Conservation (phyloP, 1,284 basidiomycete genomes). For the Trichosporon inkin region DNA sequence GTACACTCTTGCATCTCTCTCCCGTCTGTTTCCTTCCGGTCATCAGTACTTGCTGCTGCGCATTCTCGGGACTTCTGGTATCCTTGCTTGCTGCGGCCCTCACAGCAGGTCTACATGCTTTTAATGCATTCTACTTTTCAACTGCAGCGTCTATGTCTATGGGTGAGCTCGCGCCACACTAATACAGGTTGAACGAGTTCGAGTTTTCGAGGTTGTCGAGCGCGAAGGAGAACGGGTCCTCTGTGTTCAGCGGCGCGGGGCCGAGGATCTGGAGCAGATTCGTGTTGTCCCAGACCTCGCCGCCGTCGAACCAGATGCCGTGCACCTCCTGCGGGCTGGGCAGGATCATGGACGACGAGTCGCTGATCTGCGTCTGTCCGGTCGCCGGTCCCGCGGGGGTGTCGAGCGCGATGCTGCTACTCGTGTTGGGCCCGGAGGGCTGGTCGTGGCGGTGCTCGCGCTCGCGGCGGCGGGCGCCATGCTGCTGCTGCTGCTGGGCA, state of each 20-base stretch:
- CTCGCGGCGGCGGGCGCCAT: neutral
- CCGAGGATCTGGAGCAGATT: constrained; percentile 21
- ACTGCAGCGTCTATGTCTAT: neutral
- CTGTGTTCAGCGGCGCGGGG: constrained; percentile 19
- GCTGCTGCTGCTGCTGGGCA: neutral
- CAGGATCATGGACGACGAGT: neutral
- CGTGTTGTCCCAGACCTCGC: constrained; percentile 19
- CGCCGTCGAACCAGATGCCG: constrained; percentile 16
- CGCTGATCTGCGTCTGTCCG: constrained; percentile 1
- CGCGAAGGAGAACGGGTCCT: constrained; percentile 23
- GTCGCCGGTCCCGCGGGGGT: neutral
- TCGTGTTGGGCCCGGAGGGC: neutral
- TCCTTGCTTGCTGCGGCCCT: neutral
- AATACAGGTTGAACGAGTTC: neutral
- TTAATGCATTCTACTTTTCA: neutral
- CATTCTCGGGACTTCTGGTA: too few species aligned
- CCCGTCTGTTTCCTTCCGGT: too few species aligned
- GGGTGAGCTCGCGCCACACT: neutral
- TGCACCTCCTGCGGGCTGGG: constrained; percentile 7
- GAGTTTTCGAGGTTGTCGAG: neutral
- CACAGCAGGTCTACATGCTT: neutral
- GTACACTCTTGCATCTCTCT: neutral
- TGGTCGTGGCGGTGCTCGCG: neutral
- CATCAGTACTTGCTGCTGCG: too few species aligned
- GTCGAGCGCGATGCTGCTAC: neutral